These are phyloP conservation scores for Isatis lusitanica DNA, from an alignment of 441 rosid species.

Conservation along the genomic window DNA sequence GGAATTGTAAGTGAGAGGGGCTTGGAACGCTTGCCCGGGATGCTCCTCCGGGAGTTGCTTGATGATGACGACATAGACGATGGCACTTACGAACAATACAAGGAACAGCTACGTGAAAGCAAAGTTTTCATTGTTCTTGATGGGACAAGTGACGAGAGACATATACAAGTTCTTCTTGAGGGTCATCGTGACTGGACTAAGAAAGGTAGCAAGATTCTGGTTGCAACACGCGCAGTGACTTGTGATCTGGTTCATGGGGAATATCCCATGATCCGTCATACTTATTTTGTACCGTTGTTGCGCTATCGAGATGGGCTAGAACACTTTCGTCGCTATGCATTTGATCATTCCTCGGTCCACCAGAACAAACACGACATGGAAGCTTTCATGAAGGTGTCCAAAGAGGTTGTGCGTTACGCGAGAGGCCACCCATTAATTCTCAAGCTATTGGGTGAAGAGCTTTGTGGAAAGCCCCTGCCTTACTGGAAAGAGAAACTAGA, in stretches of 20 bases:
- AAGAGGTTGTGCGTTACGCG: neutral
- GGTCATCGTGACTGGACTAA: constrained; percentile 31
- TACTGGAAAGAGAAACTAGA: neutral
- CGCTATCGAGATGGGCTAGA: neutral
- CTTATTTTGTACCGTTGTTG: constrained; percentile 12
- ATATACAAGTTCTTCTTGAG: constrained; percentile 10
- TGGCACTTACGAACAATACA: neutral
- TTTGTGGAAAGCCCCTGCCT: neutral
- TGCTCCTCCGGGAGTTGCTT: constrained; percentile 4
- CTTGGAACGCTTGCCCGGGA: neutral
- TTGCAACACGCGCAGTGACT: constrained; percentile 39
- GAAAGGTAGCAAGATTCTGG: constrained; percentile 41
- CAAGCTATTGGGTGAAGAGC: constrained; percentile 12
- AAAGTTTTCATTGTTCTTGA: constrained; percentile 27
- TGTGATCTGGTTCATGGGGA: neutral
- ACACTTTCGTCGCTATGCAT: neutral
- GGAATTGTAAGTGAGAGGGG: neutral
- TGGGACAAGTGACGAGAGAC: constrained; percentile 11
- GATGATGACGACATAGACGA: neutral
- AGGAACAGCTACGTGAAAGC: neutral
- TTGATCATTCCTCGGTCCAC: neutral
- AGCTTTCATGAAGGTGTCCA: neutral
- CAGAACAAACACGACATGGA: neutral
- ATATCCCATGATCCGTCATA: neutral
- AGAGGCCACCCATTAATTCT: constrained; percentile 23